phyloP scores from a whole-genome alignment of 495 filamentous ascomycete genomes.

The Paragyromitra xinjiangensis region DNA sequence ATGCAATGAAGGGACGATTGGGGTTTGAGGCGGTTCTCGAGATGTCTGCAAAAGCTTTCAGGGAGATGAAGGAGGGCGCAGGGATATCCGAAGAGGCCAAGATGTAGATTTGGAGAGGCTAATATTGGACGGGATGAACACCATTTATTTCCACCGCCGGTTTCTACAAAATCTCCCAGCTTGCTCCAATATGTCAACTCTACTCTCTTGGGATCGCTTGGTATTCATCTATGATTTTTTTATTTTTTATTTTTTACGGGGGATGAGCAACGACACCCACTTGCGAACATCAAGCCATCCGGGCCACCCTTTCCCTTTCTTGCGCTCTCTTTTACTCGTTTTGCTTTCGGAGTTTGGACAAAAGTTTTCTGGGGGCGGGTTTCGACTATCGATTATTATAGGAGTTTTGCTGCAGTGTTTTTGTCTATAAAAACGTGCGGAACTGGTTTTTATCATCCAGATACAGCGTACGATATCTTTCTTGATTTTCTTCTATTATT shows the following conservation, averaged over 20 bases:
- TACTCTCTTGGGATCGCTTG: not conserved
- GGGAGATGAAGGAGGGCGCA: slow-evolving; percentile 74
- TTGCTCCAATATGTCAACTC: not conserved
- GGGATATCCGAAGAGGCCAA: slow-evolving; percentile 36
- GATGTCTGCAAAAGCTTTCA: slow-evolving; percentile 91
- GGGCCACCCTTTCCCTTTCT: not conserved
- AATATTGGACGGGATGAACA: not conserved
- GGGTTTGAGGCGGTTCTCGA: slow-evolving; percentile 94
- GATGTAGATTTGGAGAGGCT: not conserved
- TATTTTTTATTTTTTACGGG: not conserved
- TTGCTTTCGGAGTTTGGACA: slow-evolving; percentile 44
- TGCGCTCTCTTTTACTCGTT: slow-evolving; percentile 2
- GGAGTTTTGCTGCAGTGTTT: slow-evolving; percentile 6
- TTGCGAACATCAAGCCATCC: slow-evolving; percentile 1
- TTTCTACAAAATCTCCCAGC: not conserved
- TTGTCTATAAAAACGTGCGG: slow-evolving; percentile 1
- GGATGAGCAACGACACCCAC: not conserved
- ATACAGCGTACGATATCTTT: not conserved
- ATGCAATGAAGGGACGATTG: slow-evolving; percentile 85
- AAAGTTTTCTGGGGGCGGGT: slow-evolving; percentile 31
- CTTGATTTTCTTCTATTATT: not conserved
- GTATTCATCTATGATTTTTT: not conserved
- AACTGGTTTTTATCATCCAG: not conserved
- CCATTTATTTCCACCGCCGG: not conserved
- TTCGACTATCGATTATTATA: not conserved